These are phyloP conservation scores for Mortierella sp. DNA, from an alignment of 371 early-diverging fungal species.

Conservation along the genomic window DNA sequence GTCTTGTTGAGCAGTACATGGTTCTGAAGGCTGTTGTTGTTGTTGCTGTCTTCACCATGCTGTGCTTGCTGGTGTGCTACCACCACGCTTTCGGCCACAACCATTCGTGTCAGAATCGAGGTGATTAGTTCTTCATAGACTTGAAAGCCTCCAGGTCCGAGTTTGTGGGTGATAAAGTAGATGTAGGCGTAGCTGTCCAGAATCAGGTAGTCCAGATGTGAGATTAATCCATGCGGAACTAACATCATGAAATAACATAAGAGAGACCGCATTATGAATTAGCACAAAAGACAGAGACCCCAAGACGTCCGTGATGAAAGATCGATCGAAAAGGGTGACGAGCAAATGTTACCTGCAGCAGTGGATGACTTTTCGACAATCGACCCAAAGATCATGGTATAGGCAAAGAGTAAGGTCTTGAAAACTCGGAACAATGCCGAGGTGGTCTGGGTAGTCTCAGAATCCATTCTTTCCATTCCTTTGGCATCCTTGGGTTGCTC, in stretches of 20 bases:
- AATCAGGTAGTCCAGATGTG: slow-evolving; percentile 35
- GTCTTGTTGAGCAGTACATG: slow-evolving; percentile 39
- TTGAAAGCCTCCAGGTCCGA: slow-evolving; percentile 49
- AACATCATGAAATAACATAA: not conserved
- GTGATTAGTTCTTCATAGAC: slow-evolving; percentile 50
- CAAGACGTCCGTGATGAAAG: not conserved
- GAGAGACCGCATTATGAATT: not conserved
- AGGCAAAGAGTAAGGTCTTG: slow-evolving; percentile 50
- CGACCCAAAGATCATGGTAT: slow-evolving; percentile 52
- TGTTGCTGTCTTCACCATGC: not conserved
- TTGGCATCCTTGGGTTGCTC: slow-evolving; percentile 8
- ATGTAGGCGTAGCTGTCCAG: slow-evolving; percentile 52
- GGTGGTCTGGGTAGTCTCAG: slow-evolving; percentile 25
- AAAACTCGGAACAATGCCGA: slow-evolving; percentile 40
- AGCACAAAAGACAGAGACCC: not conserved
- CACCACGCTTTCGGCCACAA: slow-evolving; percentile 19
- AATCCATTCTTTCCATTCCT: slow-evolving; percentile 11
- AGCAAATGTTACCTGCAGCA: slow-evolving; percentile 24
- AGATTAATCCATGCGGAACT: slow-evolving; percentile 25
- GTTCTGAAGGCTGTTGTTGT: slow-evolving; percentile 5
- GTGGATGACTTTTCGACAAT: slow-evolving; percentile 31
- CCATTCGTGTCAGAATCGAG: slow-evolving; percentile 42
- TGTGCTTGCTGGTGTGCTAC: slow-evolving; percentile 2
- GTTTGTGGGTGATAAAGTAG: slow-evolving; percentile 41
- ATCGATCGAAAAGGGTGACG: not conserved